Base-by-base conservation (phyloP, 208 protist genomes). In the Eutreptiella sp. region DNA sequence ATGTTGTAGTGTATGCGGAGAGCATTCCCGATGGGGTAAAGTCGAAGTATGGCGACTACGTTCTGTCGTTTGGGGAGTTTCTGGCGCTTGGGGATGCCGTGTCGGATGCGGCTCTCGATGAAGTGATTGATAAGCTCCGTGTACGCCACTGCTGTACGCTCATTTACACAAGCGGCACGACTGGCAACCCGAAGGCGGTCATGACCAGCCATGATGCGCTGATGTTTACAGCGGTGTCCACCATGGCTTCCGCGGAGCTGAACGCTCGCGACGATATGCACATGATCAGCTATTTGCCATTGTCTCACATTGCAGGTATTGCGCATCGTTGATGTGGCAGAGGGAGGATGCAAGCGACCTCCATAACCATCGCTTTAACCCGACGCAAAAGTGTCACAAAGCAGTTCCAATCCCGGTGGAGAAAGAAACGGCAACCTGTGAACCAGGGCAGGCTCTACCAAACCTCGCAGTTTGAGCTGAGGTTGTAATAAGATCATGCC, bases 151-250 rank as follows among this genome's bases (percentile, higher is more conserved):
- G 38, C 27, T 72, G 64, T 7, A 64, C 64, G 4, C 47, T 83
- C 4, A 85, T 85, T 32, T 86, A 87, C 69, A 84, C 80, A 1
- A 72, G 53, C 24, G 80, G 80, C 48, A 86, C 80, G 0, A 86
- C 80, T 3, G 38, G 47, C 32, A 36, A 36, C 19, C 74, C 70
- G 31, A 77, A 77, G 35, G 72, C 63, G 16, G 76, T 79, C n/a
- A 80, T 80, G 70, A 39, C 80, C 3, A 63, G 53, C 7, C 75
- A 81, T 31, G 73, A 80, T 69, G 81, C 80, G 66, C 21, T 73
- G 11, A 62, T 63, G 19, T 80, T 59, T 50, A 71, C 46, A 11
- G 11, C 69, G 3, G 14, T 21, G 35, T 46, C n/a, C 5, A 4
- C 9, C 35, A 36, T 27, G 24, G 4, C 5, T 9, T 54, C 43